Evolutionary conservation across 1,284 basidiomycete species (phyloP), one percentile per base, ranked within the genome.

Genomic region (Trichosporon inkin): DNA sequence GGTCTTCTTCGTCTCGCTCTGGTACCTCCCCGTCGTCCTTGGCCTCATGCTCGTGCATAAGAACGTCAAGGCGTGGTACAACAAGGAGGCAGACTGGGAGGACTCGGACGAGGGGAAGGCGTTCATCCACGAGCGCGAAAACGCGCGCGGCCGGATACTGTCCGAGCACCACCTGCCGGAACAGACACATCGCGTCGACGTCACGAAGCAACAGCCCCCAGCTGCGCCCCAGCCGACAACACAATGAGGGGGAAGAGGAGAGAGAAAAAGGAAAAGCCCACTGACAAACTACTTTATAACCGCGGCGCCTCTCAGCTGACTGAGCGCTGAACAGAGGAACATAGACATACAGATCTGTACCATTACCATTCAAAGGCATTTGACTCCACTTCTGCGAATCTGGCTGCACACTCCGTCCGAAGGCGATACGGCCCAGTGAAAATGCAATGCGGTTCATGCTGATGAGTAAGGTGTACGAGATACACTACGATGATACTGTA

Each of bases 41-140:
- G 90, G 88, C 0, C 80, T 99, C 62, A 94, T 95, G 86, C 94
- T 99, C 90, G 82, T 88, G 61, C 91, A 93, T 77, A 95, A 95
- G 80, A 86, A 88, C 69, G 87, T 88, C 1, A 81, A 86, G 66
- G 84, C 86, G 62, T 93, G 89, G 90, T 39, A 66, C 40, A 41
- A 39, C 16, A 57, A 64, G 35, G 64, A 67, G 58, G 32, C 58
- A 16, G 44, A 57, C 20, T 64, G 58, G 59, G 65, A 66, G 56
- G 16, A 64, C 32, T 60, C 58, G 41, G 57, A 57, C 20, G 67
- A 61, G 55, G 66, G 63, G 13, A 57, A 62, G 64, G 52, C 39
- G 47, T 44, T 52, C 28, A 63, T 62, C 39, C 56, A 41, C 53
- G 58, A 39, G 24, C 55, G 57, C 16, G 62, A 66, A 41, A 51